These are phyloP conservation scores for Ceratobasidium sp. DNA, from an alignment of 1,284 basidiomycete genomes.

Conservation along the genomic window DNA sequence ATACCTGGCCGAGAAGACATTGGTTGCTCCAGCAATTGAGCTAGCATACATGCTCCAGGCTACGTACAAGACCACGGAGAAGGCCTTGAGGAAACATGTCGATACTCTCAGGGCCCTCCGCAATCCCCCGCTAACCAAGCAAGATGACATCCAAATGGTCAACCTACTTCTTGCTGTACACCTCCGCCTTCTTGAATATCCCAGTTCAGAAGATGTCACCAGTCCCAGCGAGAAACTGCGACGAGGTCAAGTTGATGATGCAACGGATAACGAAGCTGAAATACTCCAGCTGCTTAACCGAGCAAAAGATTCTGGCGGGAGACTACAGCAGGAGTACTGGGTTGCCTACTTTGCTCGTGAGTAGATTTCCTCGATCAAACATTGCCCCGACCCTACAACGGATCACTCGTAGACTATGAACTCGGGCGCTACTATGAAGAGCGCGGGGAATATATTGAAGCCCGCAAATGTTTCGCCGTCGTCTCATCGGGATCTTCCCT, in stretches of 20 bases:
- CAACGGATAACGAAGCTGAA: conserved; percentile 43
- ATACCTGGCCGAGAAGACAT: conserved; percentile 55
- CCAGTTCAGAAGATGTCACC: conserved; percentile 45
- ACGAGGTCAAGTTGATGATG: background rate
- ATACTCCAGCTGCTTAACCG: conserved; percentile 52
- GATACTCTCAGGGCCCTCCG: conserved; percentile 46
- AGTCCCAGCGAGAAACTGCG: conserved; percentile 7
- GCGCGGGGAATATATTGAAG: conserved; percentile 54
- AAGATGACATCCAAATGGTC: conserved; percentile 59
- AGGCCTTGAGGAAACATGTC: conserved; percentile 43
- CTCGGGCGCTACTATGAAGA: conserved; percentile 57
- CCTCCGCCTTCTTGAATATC: conserved; percentile 53
- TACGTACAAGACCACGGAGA: conserved; percentile 43
- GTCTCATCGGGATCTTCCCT: conserved; percentile 53
- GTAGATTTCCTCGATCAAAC: conserved; percentile 19
- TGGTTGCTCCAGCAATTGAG: conserved; percentile 62
- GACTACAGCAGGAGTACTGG: conserved; percentile 55
- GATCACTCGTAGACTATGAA: conserved; percentile 55
- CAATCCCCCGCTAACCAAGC: conserved; percentile 53
- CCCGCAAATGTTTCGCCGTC: conserved; percentile 56
- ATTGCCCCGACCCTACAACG: conserved; percentile 39
- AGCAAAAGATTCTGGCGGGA: conserved; percentile 54
- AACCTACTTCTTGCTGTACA: conserved; percentile 59
- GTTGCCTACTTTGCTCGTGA: conserved; percentile 51
- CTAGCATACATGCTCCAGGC: conserved; percentile 57